Conservation (phyloP, 495 filamentous ascomycete species). For the Stereocaulon alpinum region DNA sequence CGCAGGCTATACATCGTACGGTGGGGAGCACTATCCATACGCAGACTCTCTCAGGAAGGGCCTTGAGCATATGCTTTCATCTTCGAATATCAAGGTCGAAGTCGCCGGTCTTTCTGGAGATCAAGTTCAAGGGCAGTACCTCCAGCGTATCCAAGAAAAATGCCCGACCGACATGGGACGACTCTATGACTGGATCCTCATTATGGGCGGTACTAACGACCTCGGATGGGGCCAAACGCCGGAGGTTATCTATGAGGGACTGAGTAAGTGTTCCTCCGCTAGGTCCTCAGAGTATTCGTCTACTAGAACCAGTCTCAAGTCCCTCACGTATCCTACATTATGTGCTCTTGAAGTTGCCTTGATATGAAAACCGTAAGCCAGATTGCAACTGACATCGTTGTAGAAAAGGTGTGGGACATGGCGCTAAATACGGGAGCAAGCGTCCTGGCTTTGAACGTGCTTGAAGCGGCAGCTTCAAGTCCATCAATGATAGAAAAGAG, state of each 20-base stretch:
- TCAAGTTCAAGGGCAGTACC: slow-evolving; percentile 36
- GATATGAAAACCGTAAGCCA: not conserved
- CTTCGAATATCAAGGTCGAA: slow-evolving; percentile 23
- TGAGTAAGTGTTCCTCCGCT: slow-evolving; percentile 26
- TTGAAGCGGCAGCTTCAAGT: slow-evolving; percentile 35
- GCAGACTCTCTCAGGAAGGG: slow-evolving; percentile 25
- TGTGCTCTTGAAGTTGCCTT: not conserved
- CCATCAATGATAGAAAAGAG: slow-evolving; percentile 22
- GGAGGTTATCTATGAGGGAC: slow-evolving; percentile 31
- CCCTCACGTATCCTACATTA: not conserved
- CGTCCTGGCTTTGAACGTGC: slow-evolving; percentile 50
- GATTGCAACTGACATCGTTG: slow-evolving; percentile 17
- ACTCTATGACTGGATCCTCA: slow-evolving; percentile 35
- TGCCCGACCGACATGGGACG: slow-evolving; percentile 28
- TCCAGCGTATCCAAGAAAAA: slow-evolving; percentile 35
- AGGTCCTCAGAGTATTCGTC: slow-evolving; percentile 28
- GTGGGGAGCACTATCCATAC: slow-evolving; percentile 43
- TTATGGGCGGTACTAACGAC: slow-evolving; percentile 54
- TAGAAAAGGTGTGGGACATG: slow-evolving; percentile 36
- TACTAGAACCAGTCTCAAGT: not conserved
- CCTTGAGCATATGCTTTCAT: slow-evolving; percentile 14
- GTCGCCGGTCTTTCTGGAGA: slow-evolving; percentile 44
- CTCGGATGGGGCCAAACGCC: slow-evolving; percentile 31
- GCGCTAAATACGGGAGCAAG: slow-evolving; percentile 39
- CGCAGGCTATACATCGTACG: slow-evolving; percentile 41